Evolutionary conservation across 495 filamentous ascomycete genomes (phyloP), one percentile per base, ranked within the genome.

Genomic region (Cercophora scortea): DNA sequence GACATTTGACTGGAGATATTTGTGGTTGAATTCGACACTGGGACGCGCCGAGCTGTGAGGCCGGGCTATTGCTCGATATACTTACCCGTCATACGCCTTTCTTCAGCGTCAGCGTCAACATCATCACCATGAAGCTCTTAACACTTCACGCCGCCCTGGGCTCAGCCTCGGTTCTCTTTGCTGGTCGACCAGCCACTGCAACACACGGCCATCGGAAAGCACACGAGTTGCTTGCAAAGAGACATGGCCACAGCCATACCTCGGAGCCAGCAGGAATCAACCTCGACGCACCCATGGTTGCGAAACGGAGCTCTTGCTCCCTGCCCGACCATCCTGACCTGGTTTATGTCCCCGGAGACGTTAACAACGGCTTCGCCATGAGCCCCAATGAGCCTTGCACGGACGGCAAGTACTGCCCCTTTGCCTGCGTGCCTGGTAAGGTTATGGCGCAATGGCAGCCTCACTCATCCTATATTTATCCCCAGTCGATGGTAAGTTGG

Each of bases 301-400:
- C 60, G 56, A 66, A 69, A 64, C 58, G 79, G 48, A 76, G 73
- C 33, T 64, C 72, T 55, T 91, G 88, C 64, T 54, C 76, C 49
- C 85, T 91, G 61, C 88, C 88, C 13, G 66, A 65, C 38, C 74
- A 87, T 60, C 82, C 80, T 18, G 87, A 87, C 38, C 67, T 91
- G 57, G 79, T 90, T 42, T 65, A 77, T 34, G 76, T 92, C 32
- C 86, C 88, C 7, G 76, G 72, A 45, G 62, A 56, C 25, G 55
- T 69, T 59, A 93, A 93, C 69, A 86, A 75, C 35, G 88, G 88
- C 53, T 93, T 88, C 83, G 88, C 88, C 35, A 85, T 93, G 80
- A 86, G 84, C 61, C 86, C 86, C 8, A 79, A 93, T 68, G 79
- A 89, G 62, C 63, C 78, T 19, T 93, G 88, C 62, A 69, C 71